A percentile compares a stretch with the other conserved stretches of the same genome.
phyloP scores from a whole-genome alignment of 768 basidiomycete genomes.

The Leccinum sublutescens region DNA sequence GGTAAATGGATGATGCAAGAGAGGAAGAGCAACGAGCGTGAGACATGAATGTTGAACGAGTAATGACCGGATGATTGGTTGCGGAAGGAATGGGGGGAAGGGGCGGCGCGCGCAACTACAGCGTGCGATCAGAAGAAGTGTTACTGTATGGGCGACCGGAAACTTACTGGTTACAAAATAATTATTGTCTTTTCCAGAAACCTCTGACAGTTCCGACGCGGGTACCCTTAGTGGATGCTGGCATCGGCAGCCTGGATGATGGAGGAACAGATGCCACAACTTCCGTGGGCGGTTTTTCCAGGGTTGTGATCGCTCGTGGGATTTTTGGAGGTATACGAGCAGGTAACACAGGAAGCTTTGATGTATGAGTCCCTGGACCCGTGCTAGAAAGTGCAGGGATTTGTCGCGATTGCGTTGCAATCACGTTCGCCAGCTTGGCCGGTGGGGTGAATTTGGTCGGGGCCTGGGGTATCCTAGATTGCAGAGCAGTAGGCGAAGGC shows the following conservation, averaged over 20 bases:
- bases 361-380: constrained; percentile 6
- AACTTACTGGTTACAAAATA: constrained; percentile 10
- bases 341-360: constrained; percentile 24
- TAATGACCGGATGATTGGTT: constrained; percentile 16
- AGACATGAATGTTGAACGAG: constrained; percentile 1
- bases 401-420: constrained; percentile 25
- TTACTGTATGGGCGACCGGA: not conserved
- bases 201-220: constrained; percentile 30
- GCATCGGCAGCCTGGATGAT: constrained; percentile 26
- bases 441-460: constrained; percentile 31
- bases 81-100: not conserved
- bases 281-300: constrained; percentile 10
- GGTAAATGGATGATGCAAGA: constrained; percentile 5
- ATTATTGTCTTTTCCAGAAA: constrained; percentile 31
- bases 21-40: constrained; percentile 14
- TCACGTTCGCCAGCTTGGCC: constrained; percentile 29
- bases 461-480: constrained; percentile 21
- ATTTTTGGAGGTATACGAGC: constrained; percentile 13
- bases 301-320: constrained; percentile 1
- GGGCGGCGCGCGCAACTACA: constrained; percentile 1
- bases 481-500: constrained; percentile 4
- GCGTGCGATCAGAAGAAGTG: not conserved
- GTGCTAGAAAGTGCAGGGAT: not conserved
- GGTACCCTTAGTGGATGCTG: constrained; percentile 19
- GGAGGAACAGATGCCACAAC: not conserved